phyloP scores from a whole-genome alignment of 352 stramenopile genomes.

The Phytophthora multivora region DNA sequence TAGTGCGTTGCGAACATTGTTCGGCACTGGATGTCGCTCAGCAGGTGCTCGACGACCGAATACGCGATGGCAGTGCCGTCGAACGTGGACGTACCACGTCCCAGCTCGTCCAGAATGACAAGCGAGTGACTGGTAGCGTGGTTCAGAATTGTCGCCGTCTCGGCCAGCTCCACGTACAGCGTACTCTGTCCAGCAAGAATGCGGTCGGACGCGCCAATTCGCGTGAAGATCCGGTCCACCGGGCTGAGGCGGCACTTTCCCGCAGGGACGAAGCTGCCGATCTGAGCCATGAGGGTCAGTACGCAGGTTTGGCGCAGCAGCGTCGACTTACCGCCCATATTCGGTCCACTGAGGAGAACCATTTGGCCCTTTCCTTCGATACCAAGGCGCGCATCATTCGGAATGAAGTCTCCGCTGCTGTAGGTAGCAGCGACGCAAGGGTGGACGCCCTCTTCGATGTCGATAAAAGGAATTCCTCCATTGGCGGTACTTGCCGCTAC shows the following conservation, averaged over 20 bases:
- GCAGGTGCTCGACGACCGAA: conserved; percentile 95
- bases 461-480: conserved; percentile 69
- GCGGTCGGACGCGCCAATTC: conserved; percentile 98
- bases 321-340: conserved; percentile 99
- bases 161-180: conserved; percentile 99
- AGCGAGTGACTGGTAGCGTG: conserved; percentile 95
- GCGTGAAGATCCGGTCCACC: conserved; percentile 99
- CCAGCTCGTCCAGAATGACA: conserved; percentile 99
- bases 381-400: conserved; percentile 95
- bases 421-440: conserved; percentile 92
- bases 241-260: conserved; percentile 94
- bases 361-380: conserved; percentile 62
- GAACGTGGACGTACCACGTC: conserved; percentile 98
- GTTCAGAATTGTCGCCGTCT: conserved; percentile 98
- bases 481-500: conserved; percentile 66
- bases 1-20: conserved; percentile 99
- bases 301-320: conserved; percentile 98
- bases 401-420: conserved; percentile 93
- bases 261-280: conserved; percentile 99
- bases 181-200: conserved; percentile 99
- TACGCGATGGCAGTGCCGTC: conserved; percentile 98
- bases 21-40: conserved; percentile 88
- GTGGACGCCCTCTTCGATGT: conserved; percentile 95
- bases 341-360: conserved; percentile 97
- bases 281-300: conserved; percentile 97